Percentiles rank a stretch among this genome's conserved stretches.
Evolutionary conservation across 2,329 filamentous ascomycete species (phyloP).

Genomic region (Xenosphaeropsis pyriputrescens): DNA sequence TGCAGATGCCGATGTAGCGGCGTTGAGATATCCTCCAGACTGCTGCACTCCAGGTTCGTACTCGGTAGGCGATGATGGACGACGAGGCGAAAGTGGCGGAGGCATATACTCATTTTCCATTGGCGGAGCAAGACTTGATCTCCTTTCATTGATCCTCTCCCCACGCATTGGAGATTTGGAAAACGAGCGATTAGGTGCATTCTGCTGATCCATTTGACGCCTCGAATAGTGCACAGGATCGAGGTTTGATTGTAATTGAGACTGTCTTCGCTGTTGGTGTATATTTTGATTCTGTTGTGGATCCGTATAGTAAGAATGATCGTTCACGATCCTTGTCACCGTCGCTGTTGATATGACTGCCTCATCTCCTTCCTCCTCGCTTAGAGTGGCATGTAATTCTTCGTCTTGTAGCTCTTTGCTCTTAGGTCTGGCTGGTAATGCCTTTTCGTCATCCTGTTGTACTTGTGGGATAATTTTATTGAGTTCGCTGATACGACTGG

Average conservation of each 20-base stretch:
- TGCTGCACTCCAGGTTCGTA: constrained; percentile 5
- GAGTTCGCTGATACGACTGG: constrained; percentile 76
- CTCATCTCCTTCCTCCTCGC: constrained; percentile 26
- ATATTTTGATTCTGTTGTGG: constrained; percentile 10
- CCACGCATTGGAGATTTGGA: constrained; percentile 30
- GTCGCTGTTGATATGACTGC: constrained; percentile 36
- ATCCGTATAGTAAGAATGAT: constrained; percentile 11
- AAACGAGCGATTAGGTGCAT: constrained; percentile 29
- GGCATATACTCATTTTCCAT: constrained; percentile 50
- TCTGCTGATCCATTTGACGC: constrained; percentile 7
- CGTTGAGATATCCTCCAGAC: constrained; percentile 11
- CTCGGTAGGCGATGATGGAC: constrained; percentile 31
- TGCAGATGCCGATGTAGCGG: constrained; percentile 17
- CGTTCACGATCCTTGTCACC: constrained; percentile 33
- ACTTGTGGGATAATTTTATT: constrained; percentile 50
- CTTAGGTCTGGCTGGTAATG: constrained; percentile 56
- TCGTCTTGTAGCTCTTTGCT: constrained; percentile 38
- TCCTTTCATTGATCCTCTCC: constrained; percentile 19
- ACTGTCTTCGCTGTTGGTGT: constrained; percentile 18
- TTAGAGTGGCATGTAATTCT: constrained; percentile 19
- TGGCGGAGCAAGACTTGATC: constrained; percentile 29
- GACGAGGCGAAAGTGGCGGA: constrained; percentile 53
- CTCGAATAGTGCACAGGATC: constrained; percentile 13
- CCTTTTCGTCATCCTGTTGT: constrained; percentile 45
- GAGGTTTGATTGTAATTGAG: constrained; percentile 15